Conservation (phyloP, 1,284 basidiomycete genomes). For the Cutaneotrichosporon curvatum region DNA sequence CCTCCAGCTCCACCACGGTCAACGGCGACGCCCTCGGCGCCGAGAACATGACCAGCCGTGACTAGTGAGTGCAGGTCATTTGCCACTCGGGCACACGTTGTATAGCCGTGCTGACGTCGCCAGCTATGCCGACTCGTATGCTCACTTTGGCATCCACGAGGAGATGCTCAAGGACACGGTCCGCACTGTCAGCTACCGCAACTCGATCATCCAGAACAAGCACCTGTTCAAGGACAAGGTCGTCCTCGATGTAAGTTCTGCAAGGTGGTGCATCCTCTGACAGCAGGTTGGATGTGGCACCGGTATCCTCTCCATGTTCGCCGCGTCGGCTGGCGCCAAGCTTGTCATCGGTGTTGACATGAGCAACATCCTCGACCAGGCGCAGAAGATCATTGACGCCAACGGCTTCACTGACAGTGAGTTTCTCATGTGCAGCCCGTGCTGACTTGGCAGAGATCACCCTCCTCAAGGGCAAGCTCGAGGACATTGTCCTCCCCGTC, state of each 20-base stretch:
- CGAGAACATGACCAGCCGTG: too few relatives aligned
- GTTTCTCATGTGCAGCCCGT: slow-evolving; percentile 38
- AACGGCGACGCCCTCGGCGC: too few relatives aligned
- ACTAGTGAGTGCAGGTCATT: too few relatives aligned
- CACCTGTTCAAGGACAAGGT: slow-evolving; percentile 95
- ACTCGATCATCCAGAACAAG: slow-evolving; percentile 88
- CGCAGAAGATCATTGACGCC: slow-evolving; percentile 89
- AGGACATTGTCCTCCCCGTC: slow-evolving; percentile 79
- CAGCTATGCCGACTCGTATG: slow-evolving; percentile 90
- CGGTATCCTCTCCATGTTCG: slow-evolving; percentile 98
- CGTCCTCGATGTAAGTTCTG: slow-evolving; percentile 68
- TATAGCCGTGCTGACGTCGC: slow-evolving; percentile 16
- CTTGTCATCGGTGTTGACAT: slow-evolving; percentile 98
- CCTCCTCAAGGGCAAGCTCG: slow-evolving; percentile 96
- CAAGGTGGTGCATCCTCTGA: neutral
- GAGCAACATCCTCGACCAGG: slow-evolving; percentile 99
- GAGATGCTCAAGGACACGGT: slow-evolving; percentile 99
- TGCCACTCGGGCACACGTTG: too few relatives aligned
- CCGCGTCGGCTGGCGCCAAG: slow-evolving; percentile 92
- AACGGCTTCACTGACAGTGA: slow-evolving; percentile 89
- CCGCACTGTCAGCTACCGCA: slow-evolving; percentile 89
- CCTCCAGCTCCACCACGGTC: too few relatives aligned
- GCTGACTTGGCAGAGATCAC: slow-evolving; percentile 65
- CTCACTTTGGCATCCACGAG: slow-evolving; percentile 71
- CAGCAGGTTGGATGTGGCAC: slow-evolving; percentile 82